These are phyloP conservation scores for Phytophthora megakarya DNA, from an alignment of 352 stramenopile species.

Conservation along the genomic window DNA sequence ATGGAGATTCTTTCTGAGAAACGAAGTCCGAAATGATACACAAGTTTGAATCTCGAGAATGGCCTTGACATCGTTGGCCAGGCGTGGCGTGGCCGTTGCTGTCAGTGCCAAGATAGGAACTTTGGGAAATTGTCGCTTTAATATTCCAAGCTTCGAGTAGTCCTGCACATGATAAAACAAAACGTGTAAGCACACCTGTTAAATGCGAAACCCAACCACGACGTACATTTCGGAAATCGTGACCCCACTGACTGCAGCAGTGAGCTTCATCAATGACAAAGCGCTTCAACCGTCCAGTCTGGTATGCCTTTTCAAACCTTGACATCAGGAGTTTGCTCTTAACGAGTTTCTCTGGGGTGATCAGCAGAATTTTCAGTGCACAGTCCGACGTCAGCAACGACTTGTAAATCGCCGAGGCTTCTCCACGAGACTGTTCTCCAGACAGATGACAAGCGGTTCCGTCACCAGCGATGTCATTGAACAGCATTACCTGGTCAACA, in stretches of 20 bases:
- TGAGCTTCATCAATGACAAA: conserved; percentile 95
- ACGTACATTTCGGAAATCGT: conserved; percentile 79
- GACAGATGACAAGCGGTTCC: conserved; percentile 55
- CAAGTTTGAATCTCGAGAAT: conserved; percentile 78
- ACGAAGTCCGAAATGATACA: conserved; percentile 90
- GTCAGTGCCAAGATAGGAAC: conserved; percentile 93
- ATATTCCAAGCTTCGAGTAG: conserved; percentile 92
- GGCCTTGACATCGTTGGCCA: conserved; percentile 76
- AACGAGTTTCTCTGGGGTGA: conserved; percentile 93
- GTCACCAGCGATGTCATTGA: conserved; percentile 69
- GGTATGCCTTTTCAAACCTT: conserved; percentile 91
- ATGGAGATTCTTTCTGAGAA: conserved; percentile 90
- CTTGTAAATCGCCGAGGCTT: conserved; percentile 71
- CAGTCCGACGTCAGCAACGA: conserved; percentile 77
- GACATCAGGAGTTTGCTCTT: conserved; percentile 90
- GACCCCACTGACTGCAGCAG: conserved; percentile 85
- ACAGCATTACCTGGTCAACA: conserved; percentile 57
- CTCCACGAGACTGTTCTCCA: conserved; percentile 54
- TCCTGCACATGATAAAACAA: conserved; percentile 51
- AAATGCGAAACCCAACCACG: neutral
- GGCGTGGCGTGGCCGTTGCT: conserved; percentile 77
- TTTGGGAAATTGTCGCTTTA: conserved; percentile 89
- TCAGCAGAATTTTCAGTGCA: conserved; percentile 83
- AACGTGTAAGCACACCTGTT: neutral
- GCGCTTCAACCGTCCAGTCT: conserved; percentile 73